These are phyloP conservation scores for Theobroma grandiflorum DNA, from an alignment of 441 rosid genomes.

Conservation along the genomic window DNA sequence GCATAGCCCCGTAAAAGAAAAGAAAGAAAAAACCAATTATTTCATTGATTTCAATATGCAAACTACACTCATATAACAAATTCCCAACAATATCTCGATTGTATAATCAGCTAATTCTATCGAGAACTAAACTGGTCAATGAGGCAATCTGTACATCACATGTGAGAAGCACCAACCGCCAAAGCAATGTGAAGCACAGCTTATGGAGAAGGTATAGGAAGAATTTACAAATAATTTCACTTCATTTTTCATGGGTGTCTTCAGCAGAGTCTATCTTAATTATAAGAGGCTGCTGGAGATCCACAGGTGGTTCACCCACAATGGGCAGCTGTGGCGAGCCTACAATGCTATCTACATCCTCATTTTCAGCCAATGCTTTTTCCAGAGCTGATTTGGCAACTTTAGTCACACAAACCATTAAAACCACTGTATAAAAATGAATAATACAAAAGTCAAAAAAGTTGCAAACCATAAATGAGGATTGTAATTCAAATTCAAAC, in stretches of 20 bases:
- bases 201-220: slow-evolving; percentile 27
- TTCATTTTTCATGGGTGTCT: slow-evolving; percentile 52
- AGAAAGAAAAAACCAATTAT: background rate
- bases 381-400: slow-evolving; percentile 93
- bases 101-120: slow-evolving; percentile 23
- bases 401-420: slow-evolving; percentile 80
- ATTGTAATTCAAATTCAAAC: background rate
- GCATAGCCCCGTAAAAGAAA: background rate
- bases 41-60: slow-evolving; percentile 26
- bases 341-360: slow-evolving; percentile 53
- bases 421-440: slow-evolving; percentile 59
- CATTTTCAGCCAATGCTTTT: slow-evolving; percentile 93
- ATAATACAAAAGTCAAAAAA: background rate
- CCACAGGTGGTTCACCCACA: slow-evolving; percentile 43
- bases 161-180: slow-evolving; percentile 30
- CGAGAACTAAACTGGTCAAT: slow-evolving; percentile 22
- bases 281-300: slow-evolving; percentile 76
- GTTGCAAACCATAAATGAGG: background rate
- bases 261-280: slow-evolving; percentile 71
- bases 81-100: background rate
- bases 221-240: slow-evolving; percentile 45
- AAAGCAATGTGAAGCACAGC: slow-evolving; percentile 21
- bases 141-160: slow-evolving; percentile 45
- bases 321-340: slow-evolving; percentile 54
- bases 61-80: background rate